Base-by-base conservation (phyloP, 129 eudicot genomes). In the Flaveria linearis region DNA sequence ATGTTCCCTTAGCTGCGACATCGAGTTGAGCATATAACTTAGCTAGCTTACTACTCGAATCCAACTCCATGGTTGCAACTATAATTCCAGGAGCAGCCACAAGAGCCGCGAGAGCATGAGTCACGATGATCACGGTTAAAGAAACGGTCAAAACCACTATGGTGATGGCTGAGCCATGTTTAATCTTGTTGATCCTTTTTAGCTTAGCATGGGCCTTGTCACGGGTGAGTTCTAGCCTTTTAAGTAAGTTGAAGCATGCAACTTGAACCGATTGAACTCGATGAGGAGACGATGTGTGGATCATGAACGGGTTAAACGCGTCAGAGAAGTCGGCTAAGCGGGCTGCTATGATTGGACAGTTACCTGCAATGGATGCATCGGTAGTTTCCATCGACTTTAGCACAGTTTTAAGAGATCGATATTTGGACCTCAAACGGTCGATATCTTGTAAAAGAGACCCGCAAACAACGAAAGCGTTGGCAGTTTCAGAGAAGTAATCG, bases 1-100 rank as follows among this genome's bases (percentile, higher is more conserved):
- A 92, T 4, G 85, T 83, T 63, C 96, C 98, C 73, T 89, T 92
- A 17, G 98, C 93, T 0, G 98, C 93, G 23, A 86, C 83, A 51
- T 92, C 96, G 0, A 92, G 91, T 60, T 90, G 94, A 77, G 90
- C 89, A 25, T 83, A 81, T 56, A 77, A 68, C 30, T 51, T 82
- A 26, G 66, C 85, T 81, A 90, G 41, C 84, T 71, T 78, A 46
- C 41, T 68, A 3, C 80, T 76, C 12, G 87, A 86, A 47, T 73
- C 69, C 30, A 84, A 65, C 51, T 83, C 86, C 70, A 84, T 69
- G 2, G 91, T 71, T 70, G 89, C 92, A 68, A 81, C 75, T 28
- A 90, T 45, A 16, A 93, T 26, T 39, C 87, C 86, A 0, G 98
- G 98, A 7, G 86, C 85, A 46, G 92, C 96, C 78, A 93, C 87